Evolutionary conservation across 805 yeast species (phyloP), one percentile per base, ranked within the genome.

Genomic region (Saccharomycopsis babjevae): DNA sequence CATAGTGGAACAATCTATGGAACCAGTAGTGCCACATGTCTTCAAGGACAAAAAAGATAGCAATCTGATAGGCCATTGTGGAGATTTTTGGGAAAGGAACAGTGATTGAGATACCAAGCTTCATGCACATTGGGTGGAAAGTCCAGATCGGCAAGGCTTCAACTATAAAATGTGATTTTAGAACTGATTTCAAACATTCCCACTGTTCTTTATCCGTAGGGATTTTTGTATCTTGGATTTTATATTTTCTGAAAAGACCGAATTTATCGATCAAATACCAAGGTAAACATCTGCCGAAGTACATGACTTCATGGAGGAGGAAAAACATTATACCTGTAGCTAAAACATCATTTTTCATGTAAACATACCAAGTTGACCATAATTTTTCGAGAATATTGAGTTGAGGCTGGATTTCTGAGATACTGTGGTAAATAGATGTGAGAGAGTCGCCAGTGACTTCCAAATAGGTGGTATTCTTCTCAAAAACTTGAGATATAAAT

Each of bases 1-100:
- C 96, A 72, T 84, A 82, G 74, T 93, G 99, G 74, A 93, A 84
- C 43, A 85, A 80, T 69, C 98, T 84, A 75, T 93, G 99, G 72
- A 88, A 86, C 88, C 94, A 88, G 79, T 93, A 93, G 75, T 93
- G 99, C 98, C 97, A 94, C 65, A 89, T 78, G 72, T 93, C 99
- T 76, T 93, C 99, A 65, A 88, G 73, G 54, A 89, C 79, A 73
- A 93, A 93, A 76, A 93, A 89, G 16, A 89, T 68, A 20, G 82
- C 79, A 61, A 92, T 80, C 73, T 93, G 97, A 59, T 76, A 68
- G 28, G 76, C 72, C 74, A 89, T 84, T 38, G 81, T 81, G 59
- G 74, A 73, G 70, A 76, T 68, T 15, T 82, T 70, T 57, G 98
- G 97, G 80, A 93, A 91, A 18, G 98, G 97, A 16, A 91, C 96